Base-by-base conservation (phyloP, 768 basidiomycete genomes). In the Paxillus involutus region DNA sequence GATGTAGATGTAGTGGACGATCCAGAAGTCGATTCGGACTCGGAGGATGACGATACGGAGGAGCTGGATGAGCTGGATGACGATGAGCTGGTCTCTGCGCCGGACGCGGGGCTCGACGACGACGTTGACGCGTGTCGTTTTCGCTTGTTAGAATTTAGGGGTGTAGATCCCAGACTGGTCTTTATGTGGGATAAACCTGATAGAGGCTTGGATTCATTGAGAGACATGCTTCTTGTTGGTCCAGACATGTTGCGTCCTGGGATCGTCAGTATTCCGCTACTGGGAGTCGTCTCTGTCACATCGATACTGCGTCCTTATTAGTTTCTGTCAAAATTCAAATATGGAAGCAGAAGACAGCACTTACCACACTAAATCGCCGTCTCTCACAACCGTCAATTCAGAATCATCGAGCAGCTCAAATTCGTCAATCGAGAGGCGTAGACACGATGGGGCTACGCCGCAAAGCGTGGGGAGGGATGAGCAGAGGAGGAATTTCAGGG, bases 361-460 rank as follows among this genome's bases (percentile, higher is more conserved):
- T 49, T 50, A 66, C 70, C 53, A 63, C 14, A 70, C 60, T 3
- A 68, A 21, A 24, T 70, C 69, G 0, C 68, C 69, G 11, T 70
- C 69, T 42, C 63, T 57, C 6, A 70, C 43, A 39, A 70, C 39
- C 2, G 33, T 46, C n/a, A 70, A 52, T 5, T 69, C 64, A 4
- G 58, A 69, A 2, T 39, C 24, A 26, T 72, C 68, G 4, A 70
- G 63, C 8, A 70, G 47, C 39, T 68, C 60, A 10, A 67, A 70
- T 14, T 53, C 70, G 45, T 70, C 69, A 37, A 70, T 57, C n/a
- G 59, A 53, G 12, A 70, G 59, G 11, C 21, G 48, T 30, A 69
- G 19, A 7, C 14, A 50, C 12, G 53, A n/a, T 0, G 64, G 45
- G 0, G 41, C 1, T 8, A 55, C 3, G 3, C 6, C 45, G 11